A percentile compares a stretch with the other conserved stretches of the same genome.
phyloP scores from a whole-genome alignment of 306 rosid species.

The Glycine tomentella region DNA sequence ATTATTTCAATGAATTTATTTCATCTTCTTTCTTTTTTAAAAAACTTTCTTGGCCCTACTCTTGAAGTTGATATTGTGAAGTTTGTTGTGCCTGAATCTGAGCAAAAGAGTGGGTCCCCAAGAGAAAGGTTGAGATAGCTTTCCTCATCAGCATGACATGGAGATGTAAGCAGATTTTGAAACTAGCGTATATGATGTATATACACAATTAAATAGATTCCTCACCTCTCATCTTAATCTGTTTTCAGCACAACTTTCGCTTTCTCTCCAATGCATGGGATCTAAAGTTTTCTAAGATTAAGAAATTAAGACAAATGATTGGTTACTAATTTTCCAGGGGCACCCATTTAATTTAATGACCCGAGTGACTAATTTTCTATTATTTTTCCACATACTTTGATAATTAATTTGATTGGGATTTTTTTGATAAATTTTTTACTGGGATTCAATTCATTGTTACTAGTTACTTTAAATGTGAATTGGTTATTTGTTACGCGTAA shows the following conservation, averaged over 20 bases:
- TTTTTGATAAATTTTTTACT: neutral
- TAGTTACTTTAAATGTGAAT: neutral
- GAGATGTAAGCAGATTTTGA: slow-evolving; percentile 40
- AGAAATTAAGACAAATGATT: slow-evolving; percentile 29
- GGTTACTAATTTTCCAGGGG: neutral
- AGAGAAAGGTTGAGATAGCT: slow-evolving; percentile 47
- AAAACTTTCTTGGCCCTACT: neutral
- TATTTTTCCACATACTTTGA: neutral
- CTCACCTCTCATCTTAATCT: slow-evolving; percentile 38
- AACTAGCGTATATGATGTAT: slow-evolving; percentile 38
- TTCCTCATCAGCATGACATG: slow-evolving; percentile 47
- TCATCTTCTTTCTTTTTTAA: no score
- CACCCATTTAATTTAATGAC: slow-evolving; percentile 24
- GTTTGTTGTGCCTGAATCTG: slow-evolving; percentile 43
- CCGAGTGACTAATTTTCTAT: neutral
- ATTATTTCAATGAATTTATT: no score
- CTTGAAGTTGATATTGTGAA: slow-evolving; percentile 18
- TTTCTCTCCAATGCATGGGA: slow-evolving; percentile 28
- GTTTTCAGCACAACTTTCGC: slow-evolving; percentile 22
- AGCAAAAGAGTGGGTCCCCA: slow-evolving; percentile 46
- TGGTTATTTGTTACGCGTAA: neutral
- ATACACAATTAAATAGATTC: slow-evolving; percentile 23
- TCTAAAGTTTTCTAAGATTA: slow-evolving; percentile 44
- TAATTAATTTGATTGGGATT: no score
- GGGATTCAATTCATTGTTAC: slow-evolving; percentile 3